These are phyloP conservation scores for Hypomyces rosellus DNA, from an alignment of 2,329 filamentous ascomycete genomes.

Conservation along the genomic window DNA sequence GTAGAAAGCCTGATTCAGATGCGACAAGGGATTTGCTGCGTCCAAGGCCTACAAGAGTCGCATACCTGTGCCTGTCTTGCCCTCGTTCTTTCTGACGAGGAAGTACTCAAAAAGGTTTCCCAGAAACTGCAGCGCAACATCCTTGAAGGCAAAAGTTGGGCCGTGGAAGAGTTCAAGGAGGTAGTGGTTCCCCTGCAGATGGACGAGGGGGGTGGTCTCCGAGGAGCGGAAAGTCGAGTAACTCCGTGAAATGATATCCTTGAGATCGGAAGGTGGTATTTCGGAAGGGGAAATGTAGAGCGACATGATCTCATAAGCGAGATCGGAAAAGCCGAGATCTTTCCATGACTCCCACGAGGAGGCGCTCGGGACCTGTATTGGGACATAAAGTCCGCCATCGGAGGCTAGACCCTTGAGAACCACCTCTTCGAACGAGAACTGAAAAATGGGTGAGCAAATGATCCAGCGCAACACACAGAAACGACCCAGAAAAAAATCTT, in stretches of 20 bases:
- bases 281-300: constrained; percentile 81
- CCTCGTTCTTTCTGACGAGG: constrained; percentile 64
- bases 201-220: constrained; percentile 68
- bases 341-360: constrained; percentile 52
- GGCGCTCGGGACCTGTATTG: constrained; percentile 63
- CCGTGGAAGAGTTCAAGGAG: constrained; percentile 95
- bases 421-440: constrained; percentile 87
- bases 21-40: not conserved
- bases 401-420: constrained; percentile 82
- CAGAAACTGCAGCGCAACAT: constrained; percentile 79
- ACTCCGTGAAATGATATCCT: constrained; percentile 73
- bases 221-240: constrained; percentile 76
- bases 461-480: not conserved
- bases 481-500: no score
- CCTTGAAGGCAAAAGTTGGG: constrained; percentile 92
- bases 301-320: constrained; percentile 78
- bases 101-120: constrained; percentile 97
- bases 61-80: constrained; percentile 53
- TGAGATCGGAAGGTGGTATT: constrained; percentile 74
- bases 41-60: not conserved
- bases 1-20: no score
- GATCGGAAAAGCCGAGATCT: constrained; percentile 69
- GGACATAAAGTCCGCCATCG: constrained; percentile 86
- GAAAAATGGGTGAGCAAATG: constrained; percentile 1
- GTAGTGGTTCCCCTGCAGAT: constrained; percentile 71